A percentile compares a stretch with the other conserved stretches of the same genome.
Conservation (phyloP, 495 filamentous ascomycete genomes). For the Immersiella caudata region DNA sequence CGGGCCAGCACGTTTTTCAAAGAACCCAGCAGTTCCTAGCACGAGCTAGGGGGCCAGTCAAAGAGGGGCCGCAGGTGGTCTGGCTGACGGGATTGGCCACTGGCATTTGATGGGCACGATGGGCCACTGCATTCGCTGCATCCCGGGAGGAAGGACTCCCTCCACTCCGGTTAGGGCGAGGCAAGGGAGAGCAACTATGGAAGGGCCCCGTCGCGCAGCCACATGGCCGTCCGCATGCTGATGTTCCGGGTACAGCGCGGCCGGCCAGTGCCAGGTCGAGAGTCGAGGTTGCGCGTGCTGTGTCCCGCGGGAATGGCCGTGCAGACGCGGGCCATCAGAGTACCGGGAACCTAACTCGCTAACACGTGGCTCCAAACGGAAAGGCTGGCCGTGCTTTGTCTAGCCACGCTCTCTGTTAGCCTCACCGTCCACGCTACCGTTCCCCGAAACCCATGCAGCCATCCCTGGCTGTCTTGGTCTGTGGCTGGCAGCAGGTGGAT, state of each 20-base stretch:
- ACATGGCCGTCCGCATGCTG: constrained; percentile 26
- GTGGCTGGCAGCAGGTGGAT: constrained; percentile 8
- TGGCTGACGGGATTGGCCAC: constrained; percentile 22
- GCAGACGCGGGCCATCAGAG: neutral
- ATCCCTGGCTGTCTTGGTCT: neutral
- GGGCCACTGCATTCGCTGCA: constrained; percentile 3
- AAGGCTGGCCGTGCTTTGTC: neutral
- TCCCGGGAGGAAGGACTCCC: constrained; percentile 18
- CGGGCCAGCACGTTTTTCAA: constrained; percentile 47
- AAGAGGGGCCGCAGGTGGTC: constrained; percentile 17
- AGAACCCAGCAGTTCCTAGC: constrained; percentile 30
- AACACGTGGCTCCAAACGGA: constrained; percentile 1
- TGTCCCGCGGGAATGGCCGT: constrained; percentile 1
- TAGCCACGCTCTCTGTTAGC: constrained; percentile 14
- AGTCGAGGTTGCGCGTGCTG: constrained; percentile 6
- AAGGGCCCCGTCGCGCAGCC: constrained; percentile 25
- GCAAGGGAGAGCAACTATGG: constrained; percentile 11
- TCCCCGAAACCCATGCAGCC: neutral
- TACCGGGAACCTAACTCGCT: neutral
- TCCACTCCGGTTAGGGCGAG: neutral
- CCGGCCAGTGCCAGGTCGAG: constrained; percentile 14
- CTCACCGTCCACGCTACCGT: constrained; percentile 5
- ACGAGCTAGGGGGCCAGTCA: constrained; percentile 19
- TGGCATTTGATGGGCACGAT: constrained; percentile 20
- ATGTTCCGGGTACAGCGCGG: too few species aligned